A percentile compares a stretch with the other conserved stretches of the same genome.
These are phyloP conservation scores for Arctostaphylos glauca DNA, from an alignment of 148 eudicot genomes.

Conservation along the genomic window DNA sequence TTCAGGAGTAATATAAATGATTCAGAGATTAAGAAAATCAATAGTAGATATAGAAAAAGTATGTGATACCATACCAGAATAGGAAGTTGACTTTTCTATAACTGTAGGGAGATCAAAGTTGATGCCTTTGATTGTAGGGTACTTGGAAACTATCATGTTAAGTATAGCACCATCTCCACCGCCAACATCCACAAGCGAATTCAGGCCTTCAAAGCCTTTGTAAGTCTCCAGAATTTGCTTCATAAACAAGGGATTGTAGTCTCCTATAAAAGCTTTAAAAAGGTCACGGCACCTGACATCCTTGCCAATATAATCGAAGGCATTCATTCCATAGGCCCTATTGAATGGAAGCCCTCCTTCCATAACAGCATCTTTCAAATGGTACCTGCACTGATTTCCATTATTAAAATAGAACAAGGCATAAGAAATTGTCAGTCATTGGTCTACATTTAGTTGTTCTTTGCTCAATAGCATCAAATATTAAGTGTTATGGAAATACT, in stretches of 20 bases:
- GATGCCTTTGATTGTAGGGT: conserved; percentile 21
- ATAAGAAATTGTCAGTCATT: no score
- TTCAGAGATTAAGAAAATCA: no score
- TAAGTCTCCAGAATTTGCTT: conserved; percentile 18
- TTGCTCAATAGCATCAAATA: no score
- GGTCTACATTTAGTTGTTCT: no score
- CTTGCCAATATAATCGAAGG: conserved; percentile 8
- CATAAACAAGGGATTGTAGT: conserved; percentile 17
- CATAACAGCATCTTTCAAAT: conserved; percentile 12
- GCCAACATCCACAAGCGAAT: conserved; percentile 23
- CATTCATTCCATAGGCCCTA: conserved; percentile 21
- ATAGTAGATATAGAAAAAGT: not conserved
- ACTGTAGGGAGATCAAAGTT: conserved; percentile 18
- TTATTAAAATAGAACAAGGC: no score
- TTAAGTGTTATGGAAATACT: no score
- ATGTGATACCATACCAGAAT: conserved; percentile 5
- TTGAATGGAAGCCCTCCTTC: conserved; percentile 21
- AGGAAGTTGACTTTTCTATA: conserved; percentile 18
- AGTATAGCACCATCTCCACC: conserved; percentile 16
- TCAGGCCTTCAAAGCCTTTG: conserved; percentile 17
- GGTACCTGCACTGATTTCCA: conserved; percentile 12
- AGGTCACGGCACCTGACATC: conserved; percentile 8
- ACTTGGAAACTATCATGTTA: conserved; percentile 10
- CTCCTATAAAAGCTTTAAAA: conserved; percentile 17
- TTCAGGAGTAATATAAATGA: no score